Conservation (phyloP, 2,329 filamentous ascomycete species). For the Penicillium decumbens region DNA sequence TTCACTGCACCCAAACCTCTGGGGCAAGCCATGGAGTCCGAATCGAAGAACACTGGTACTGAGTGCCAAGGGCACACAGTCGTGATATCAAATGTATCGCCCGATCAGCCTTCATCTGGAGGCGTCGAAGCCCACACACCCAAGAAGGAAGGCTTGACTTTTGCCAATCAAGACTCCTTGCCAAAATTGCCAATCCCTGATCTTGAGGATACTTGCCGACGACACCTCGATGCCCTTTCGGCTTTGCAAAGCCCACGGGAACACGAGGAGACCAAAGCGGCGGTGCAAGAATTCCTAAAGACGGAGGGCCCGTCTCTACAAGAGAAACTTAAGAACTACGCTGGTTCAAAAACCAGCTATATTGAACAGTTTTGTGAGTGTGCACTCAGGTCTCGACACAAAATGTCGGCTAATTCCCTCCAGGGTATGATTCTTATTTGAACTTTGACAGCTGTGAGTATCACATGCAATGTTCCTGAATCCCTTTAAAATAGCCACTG, state of each 20-base stretch:
- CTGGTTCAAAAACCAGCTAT: slow-evolving; percentile 85
- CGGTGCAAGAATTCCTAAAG: slow-evolving; percentile 76
- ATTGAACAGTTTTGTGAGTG: slow-evolving; percentile 96
- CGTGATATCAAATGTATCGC: slow-evolving; percentile 23
- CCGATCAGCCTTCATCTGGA: slow-evolving; percentile 8
- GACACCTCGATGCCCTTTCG: slow-evolving; percentile 72
- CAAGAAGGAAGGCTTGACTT: slow-evolving; percentile 70
- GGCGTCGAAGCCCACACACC: slow-evolving; percentile 9
- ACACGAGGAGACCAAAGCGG: slow-evolving; percentile 73
- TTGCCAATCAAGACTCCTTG: slow-evolving; percentile 79
- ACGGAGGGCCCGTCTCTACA: slow-evolving; percentile 79
- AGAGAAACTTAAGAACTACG: slow-evolving; percentile 84
- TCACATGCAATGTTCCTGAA: neutral
- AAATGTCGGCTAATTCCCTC: slow-evolving; percentile 6
- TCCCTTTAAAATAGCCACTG: slow-evolving; percentile 1
- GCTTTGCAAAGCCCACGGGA: slow-evolving; percentile 78
- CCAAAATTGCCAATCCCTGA: slow-evolving; percentile 92
- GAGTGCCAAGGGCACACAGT: slow-evolving; percentile 16
- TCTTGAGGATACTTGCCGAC: slow-evolving; percentile 69
- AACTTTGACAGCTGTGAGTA: slow-evolving; percentile 81
- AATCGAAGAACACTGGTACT: slow-evolving; percentile 4
- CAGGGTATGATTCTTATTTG: slow-evolving; percentile 97
- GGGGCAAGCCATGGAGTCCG: slow-evolving; percentile 59
- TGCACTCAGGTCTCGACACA: neutral
- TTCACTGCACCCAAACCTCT: slow-evolving; percentile 70